These are phyloP conservation scores for Aspergillus leporis DNA, from an alignment of 495 filamentous ascomycete genomes.

Conservation along the genomic window DNA sequence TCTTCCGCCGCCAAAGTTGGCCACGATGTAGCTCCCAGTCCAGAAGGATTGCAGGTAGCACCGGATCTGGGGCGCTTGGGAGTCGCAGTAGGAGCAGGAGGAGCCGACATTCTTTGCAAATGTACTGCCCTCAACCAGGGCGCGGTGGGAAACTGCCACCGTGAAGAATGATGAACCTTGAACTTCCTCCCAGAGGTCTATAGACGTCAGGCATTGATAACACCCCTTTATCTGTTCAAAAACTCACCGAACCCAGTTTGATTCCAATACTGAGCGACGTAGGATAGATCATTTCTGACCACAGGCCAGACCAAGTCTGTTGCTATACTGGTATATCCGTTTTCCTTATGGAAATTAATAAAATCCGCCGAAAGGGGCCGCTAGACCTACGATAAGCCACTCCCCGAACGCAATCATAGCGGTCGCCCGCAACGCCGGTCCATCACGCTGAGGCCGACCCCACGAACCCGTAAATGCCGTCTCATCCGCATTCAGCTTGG, in stretches of 20 bases:
- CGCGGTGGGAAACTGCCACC: slow-evolving; percentile 52
- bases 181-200: slow-evolving; percentile 70
- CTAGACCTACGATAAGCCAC: slow-evolving; percentile 29
- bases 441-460: slow-evolving; percentile 65
- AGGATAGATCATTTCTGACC: slow-evolving; percentile 57
- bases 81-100: slow-evolving; percentile 45
- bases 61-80: slow-evolving; percentile 57
- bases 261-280: slow-evolving; percentile 71
- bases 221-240: background rate
- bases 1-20: slow-evolving; percentile 46
- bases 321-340: slow-evolving; percentile 44
- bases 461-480: slow-evolving; percentile 56
- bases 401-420: slow-evolving; percentile 38
- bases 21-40: slow-evolving; percentile 53
- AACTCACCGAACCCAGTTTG: slow-evolving; percentile 31
- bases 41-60: slow-evolving; percentile 60
- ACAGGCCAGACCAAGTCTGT: slow-evolving; percentile 50
- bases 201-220: background rate
- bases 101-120: slow-evolving; percentile 48
- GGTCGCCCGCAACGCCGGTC: slow-evolving; percentile 48
- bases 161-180: slow-evolving; percentile 59
- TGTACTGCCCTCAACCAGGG: slow-evolving; percentile 59
- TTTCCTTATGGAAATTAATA: slow-evolving; percentile 10
- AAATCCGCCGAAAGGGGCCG: background rate
- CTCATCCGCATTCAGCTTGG: slow-evolving; percentile 58